Base-by-base conservation (phyloP, 192 early-diverging fungal species). In the Coemansia sp. region DNA sequence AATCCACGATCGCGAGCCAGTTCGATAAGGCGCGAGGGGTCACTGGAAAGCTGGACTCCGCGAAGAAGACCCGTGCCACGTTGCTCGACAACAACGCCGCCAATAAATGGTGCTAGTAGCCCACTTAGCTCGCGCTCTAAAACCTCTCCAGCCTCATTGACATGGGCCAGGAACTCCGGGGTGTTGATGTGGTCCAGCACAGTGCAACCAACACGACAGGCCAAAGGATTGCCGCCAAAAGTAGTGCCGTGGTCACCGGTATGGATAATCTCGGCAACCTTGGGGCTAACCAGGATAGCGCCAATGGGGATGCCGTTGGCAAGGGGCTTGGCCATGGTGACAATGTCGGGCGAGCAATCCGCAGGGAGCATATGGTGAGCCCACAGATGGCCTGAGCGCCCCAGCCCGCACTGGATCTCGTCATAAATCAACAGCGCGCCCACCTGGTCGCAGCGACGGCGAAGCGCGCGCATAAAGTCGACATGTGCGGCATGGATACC, bases 261-360 rank as follows among this genome's bases (percentile, higher is more conserved):
- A 27, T 88, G 88, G 80, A 99, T 91, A 46, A 88, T 69, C n/a
- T 87, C 85, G 5, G 94, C 94, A 20, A 98, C 93, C 64, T 84
- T 78, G 62, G 88, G 80, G 62, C 87, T 87, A 58, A 92, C 86
- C 70, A 98, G 71, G 62, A 92, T 88, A n/a, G 95, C 95, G 63
- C 97, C 97, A 69, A 99, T 94, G 13, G 97, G 97, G 38, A 97
- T 76, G 61, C 97, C 97, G 78, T 97, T 97, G 39, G 95, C 97
- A 50, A 99, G 86, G 31, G 97, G 97, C 78, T 99, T 99, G 64
- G 97, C 97, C 85, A 96, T 87, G 27, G 96, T 95, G 58, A 99
- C 64, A 42, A 99, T 90, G 76, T 99, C 97, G 17, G 97, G 97
- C 32, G 78, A 84, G 70, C 87, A 88, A 63, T 88, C 81, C 42